Evolutionary conservation across 2,329 filamentous ascomycete genomes (phyloP).

Genomic region (Sclerotinia trifoliorum): DNA sequence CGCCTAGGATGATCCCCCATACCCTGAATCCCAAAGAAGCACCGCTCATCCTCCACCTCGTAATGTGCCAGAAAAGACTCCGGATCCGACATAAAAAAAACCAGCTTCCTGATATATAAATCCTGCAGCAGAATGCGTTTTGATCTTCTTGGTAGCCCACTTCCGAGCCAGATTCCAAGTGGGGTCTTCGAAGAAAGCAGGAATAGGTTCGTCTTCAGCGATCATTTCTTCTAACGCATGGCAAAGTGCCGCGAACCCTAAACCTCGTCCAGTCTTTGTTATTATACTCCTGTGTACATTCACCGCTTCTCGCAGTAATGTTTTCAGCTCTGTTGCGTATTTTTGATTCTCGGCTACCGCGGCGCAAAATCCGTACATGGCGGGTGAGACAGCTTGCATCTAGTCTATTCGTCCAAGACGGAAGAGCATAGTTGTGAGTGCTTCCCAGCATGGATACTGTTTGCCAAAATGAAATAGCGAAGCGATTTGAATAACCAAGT

Average conservation of each 20-base stretch:
- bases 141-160: background rate
- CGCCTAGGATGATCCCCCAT: background rate
- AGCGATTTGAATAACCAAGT: conserved; percentile 28
- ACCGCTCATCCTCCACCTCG: conserved; percentile 4
- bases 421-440: conserved; percentile 30
- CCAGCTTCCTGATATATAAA: conserved; percentile 2
- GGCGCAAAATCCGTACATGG: conserved; percentile 18
- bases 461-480: conserved; percentile 29
- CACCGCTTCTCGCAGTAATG: background rate
- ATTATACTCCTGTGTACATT: background rate
- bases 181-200: background rate
- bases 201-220: background rate
- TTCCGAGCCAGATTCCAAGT: background rate
- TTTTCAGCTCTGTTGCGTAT: background rate
- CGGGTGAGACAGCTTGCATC: conserved; percentile 28
- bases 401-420: conserved; percentile 32
- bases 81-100: background rate
- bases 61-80: background rate
- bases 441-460: conserved; percentile 30
- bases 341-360: background rate
- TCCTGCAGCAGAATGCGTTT: background rate
- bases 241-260: background rate
- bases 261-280: background rate
- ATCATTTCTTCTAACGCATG: background rate
- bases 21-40: background rate